Evolutionary conservation across 1,284 basidiomycete species (phyloP), one percentile per base, ranked within the genome.

Genomic region (Rhodotorula sp.): DNA sequence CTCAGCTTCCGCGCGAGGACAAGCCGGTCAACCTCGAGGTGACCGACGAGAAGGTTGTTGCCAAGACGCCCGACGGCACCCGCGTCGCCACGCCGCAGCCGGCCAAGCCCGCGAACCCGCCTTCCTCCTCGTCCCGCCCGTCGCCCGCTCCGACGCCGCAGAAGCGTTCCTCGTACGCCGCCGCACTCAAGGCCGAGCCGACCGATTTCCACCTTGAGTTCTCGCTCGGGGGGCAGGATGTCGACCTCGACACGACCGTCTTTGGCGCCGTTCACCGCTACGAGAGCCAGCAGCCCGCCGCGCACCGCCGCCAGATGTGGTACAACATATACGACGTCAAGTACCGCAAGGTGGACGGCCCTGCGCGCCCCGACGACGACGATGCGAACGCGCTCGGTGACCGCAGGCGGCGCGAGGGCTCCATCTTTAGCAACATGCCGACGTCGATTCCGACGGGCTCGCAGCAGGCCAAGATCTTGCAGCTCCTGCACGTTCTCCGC

Each of bases 151-250:
- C 66, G 7, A 46, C 55, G 8, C 64, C 68, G 32, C 73, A 68
- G 61, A 62, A 72, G 54, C 76, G 71, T 22, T 64, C 70, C 0
- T 97, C 96, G 3, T 99, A 99, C 81, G 94, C 97, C 29, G 90
- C 94, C 2, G 95, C 94, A 8, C 85, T 97, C 73, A 97, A 96
- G 83, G 85, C 92, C 3, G 91, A 92, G 79, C 92, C 94, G 27
- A 88, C 87, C 34, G 95, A 99, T 79, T 99, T 94, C 93, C 95
- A 99, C 81, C 87, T 99, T 60, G 91, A 95, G 81, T 99, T 99
- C 81, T 90, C 88, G 29, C 90, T 98, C 86, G 92, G 93, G 77
- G 93, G 91, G 69, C 88, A 92, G 70, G 83, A 87, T 25, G 83
- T 99, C 36, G 89, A 90, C 0, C 83, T 96, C 71, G 91, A 94